Conservation (phyloP, 352 stramenopile species). For the Globisporangium spinosum region DNA sequence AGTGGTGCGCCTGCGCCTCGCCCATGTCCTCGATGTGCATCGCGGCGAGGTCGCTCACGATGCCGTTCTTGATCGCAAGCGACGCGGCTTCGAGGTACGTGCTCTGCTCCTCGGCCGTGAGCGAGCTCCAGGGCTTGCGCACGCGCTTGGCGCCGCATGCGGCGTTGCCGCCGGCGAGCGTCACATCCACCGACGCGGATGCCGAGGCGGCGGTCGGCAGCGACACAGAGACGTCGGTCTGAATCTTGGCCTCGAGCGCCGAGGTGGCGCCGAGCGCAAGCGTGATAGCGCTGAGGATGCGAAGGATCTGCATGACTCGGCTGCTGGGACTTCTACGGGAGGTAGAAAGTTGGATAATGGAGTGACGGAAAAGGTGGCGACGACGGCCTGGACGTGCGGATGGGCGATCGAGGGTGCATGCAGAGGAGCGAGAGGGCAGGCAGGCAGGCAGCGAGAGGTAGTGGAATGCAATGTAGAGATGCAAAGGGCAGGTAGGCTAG, state of each 20-base stretch:
- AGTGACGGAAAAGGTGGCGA: neutral
- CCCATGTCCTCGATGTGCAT: constrained; percentile 45
- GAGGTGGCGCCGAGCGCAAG: constrained; percentile 10
- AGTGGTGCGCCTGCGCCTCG: constrained; percentile 47
- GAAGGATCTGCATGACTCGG: constrained; percentile 16
- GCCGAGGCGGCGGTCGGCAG: neutral
- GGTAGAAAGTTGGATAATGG: constrained; percentile 17
- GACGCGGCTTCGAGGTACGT: constrained; percentile 53
- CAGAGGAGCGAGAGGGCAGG: neutral
- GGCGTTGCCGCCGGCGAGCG: constrained; percentile 44
- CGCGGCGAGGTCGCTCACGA: constrained; percentile 42
- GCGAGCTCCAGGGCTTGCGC: constrained; percentile 46
- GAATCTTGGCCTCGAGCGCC: neutral
- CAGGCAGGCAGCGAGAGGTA: neutral
- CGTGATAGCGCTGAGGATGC: constrained; percentile 14
- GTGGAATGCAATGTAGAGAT: neutral
- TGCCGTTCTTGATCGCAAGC: constrained; percentile 38
- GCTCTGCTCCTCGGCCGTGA: constrained; percentile 39
- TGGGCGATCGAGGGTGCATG: neutral
- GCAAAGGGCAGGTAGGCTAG: neutral
- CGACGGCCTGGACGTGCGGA: neutral
- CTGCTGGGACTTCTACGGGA: constrained; percentile 11
- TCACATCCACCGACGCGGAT: neutral
- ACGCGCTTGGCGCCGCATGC: constrained; percentile 40
- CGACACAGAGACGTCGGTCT: neutral